These are phyloP conservation scores for Calonectria hawksworthii DNA, from an alignment of 2,329 filamentous ascomycete genomes.

Conservation along the genomic window DNA sequence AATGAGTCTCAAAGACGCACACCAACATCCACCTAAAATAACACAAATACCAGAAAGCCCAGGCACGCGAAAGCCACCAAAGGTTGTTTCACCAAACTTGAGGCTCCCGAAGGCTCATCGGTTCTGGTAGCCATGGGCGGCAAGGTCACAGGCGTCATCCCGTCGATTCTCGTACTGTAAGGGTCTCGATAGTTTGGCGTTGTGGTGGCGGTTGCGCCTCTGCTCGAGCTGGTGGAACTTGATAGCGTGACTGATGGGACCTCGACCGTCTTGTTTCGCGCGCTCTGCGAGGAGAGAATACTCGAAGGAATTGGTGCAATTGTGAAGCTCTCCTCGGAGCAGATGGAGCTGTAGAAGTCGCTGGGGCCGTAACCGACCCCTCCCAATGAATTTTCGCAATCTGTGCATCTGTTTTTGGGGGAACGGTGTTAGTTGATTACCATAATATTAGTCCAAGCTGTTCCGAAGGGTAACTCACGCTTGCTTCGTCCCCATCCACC, in stretches of 20 bases:
- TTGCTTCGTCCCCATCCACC: conserved; percentile 27
- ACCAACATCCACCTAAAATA: background rate
- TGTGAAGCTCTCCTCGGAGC: conserved; percentile 11
- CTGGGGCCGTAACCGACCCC: conserved; percentile 4
- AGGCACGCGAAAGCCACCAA: background rate
- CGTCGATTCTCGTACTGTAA: background rate
- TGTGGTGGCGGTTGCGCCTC: background rate
- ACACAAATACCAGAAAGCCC: background rate
- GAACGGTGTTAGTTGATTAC: background rate
- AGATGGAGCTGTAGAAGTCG: conserved; percentile 10
- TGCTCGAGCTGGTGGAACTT: background rate
- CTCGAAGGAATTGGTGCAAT: conserved; percentile 31
- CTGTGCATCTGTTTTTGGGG: conserved; percentile 20
- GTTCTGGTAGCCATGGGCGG: conserved; percentile 3
- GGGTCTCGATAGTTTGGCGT: background rate
- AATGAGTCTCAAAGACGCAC: background rate
- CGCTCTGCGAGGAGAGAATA: conserved; percentile 31
- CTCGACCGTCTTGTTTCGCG: conserved; percentile 27
- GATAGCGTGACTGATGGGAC: conserved; percentile 19
- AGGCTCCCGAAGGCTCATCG: background rate
- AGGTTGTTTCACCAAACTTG: background rate
- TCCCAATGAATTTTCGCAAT: conserved; percentile 26
- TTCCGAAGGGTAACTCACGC: conserved; percentile 20
- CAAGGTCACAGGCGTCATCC: conserved; percentile 5
- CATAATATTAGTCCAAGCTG: background rate